A percentile compares a stretch with the other conserved stretches of the same genome.
phyloP scores from a whole-genome alignment of 371 early-diverging fungal genomes.

The Mucor indicus region DNA sequence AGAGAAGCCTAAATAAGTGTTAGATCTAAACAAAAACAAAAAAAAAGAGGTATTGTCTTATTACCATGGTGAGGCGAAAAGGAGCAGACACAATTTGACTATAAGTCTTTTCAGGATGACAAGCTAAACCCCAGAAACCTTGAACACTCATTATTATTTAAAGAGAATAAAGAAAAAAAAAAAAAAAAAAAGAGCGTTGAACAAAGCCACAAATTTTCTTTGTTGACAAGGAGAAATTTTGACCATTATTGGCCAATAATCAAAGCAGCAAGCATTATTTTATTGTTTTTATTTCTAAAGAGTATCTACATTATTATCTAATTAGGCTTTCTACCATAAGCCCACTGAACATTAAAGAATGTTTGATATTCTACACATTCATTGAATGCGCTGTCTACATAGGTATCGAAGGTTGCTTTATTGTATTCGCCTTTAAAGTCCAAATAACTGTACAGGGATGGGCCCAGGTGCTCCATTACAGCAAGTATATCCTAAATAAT shows the following conservation, averaged over 20 bases:
- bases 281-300: no score
- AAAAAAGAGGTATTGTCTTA: not conserved
- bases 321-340: conserved; percentile 24
- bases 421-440: conserved; percentile 18
- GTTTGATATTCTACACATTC: conserved; percentile 44
- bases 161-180: not conserved
- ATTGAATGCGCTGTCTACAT: conserved; percentile 39
- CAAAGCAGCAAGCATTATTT: no score
- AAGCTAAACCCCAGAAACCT: conserved; percentile 58
- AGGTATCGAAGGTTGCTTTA: conserved; percentile 17
- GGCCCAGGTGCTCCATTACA: conserved; percentile 18
- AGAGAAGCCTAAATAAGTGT: conserved; percentile 68
- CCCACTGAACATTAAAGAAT: conserved; percentile 36
- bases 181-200: conserved; percentile 3
- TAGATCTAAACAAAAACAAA: not conserved
- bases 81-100: conserved; percentile 68
- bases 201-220: no score
- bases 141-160: conserved; percentile 27
- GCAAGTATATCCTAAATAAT: conserved; percentile 12
- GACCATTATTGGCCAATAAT: no score
- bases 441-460: conserved; percentile 14
- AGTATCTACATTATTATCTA: no score
- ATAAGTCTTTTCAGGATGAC: conserved; percentile 69
- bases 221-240: no score
- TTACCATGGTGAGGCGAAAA: conserved; percentile 77